These are phyloP conservation scores for Schizophyllum commune DNA, from an alignment of 1,284 basidiomycete species.

Conservation along the genomic window DNA sequence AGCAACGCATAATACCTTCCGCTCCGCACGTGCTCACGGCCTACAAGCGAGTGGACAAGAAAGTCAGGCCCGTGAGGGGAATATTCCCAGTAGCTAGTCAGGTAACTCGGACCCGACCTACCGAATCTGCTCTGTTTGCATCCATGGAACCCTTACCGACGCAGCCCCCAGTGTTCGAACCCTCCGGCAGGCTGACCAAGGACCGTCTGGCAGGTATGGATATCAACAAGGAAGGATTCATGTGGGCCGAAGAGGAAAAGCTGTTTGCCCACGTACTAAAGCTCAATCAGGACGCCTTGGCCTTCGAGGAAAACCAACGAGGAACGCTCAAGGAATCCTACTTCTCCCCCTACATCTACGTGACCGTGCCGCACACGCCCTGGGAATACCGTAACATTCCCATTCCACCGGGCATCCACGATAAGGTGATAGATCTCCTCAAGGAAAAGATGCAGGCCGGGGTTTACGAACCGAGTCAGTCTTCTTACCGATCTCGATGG, in stretches of 20 bases:
- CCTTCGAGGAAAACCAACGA: slow-evolving; percentile 25
- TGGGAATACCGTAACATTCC: slow-evolving; percentile 30
- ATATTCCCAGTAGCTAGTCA: slow-evolving; percentile 1
- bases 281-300: slow-evolving; percentile 20
- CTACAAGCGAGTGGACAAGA: slow-evolving; percentile 8
- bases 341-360: slow-evolving; percentile 27
- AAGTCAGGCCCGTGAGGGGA: slow-evolving; percentile 6
- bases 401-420: slow-evolving; percentile 27
- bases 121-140: no score
- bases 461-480: slow-evolving; percentile 17
- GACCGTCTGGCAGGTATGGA: slow-evolving; percentile 6
- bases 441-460: slow-evolving; percentile 20
- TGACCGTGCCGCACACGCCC: slow-evolving; percentile 25
- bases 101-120: no score
- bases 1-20: neutral
- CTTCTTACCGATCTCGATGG: slow-evolving; percentile 30
- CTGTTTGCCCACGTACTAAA: slow-evolving; percentile 22
- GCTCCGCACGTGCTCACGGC: slow-evolving; percentile 1
- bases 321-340: slow-evolving; percentile 27
- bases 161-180: slow-evolving; percentile 7
- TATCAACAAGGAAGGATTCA: slow-evolving; percentile 18
- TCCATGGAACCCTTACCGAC: no score
- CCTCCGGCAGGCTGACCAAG: neutral
- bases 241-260: slow-evolving; percentile 23
- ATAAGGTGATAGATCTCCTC: slow-evolving; percentile 25